Base-by-base conservation (phyloP, 2,329 filamentous ascomycete genomes). In the Ophiostoma sp. region DNA sequence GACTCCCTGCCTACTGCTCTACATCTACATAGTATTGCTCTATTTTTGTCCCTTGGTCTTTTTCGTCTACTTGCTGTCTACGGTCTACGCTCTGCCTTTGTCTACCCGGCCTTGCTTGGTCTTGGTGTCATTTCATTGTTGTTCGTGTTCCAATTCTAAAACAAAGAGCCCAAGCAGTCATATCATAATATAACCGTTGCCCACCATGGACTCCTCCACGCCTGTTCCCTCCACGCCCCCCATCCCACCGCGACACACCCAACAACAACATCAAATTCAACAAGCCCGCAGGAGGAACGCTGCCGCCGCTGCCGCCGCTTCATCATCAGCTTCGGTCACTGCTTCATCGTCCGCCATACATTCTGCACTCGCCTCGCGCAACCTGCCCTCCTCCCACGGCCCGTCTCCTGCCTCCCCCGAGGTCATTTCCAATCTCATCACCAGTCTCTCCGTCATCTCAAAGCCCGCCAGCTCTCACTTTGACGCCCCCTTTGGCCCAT, bases 351-450 rank as follows among this genome's bases (percentile, higher is more conserved):
- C 67, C n/a, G 23, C 73, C 15, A 27, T 68, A 1, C 20, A 41
- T 20, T 68, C 69, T 6, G 20, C 44, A 20, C 23, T 67, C 10
- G 23, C 67, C 36, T 66, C 68, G 41, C 73, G 72, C 35, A 70
- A 70, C 54, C 13, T 67, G 17, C 36, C 71, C 44, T 71, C 75
- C 39, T 54, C 75, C 41, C 72, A 72, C 68, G 70, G 69, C 54
- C 27, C 7, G 7, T 5, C 74, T 4, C 67, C 72, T 17, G 74
- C 74, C 3, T 74, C 74, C 7, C 89, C 90, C 71, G 89, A 91
- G 77, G 86, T 93, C 77, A 92, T 90, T 71, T 88, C 86, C 35
- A 86, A 84, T 69, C 81, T 88, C 69, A 93, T 90, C 79, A 92
- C 89, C 73, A 92, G 85, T 69, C 83, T 90, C 52, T 87, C 87